Conservation (phyloP, 2,329 filamentous ascomycete genomes). For the Rhytidhysteron rufulum region DNA sequence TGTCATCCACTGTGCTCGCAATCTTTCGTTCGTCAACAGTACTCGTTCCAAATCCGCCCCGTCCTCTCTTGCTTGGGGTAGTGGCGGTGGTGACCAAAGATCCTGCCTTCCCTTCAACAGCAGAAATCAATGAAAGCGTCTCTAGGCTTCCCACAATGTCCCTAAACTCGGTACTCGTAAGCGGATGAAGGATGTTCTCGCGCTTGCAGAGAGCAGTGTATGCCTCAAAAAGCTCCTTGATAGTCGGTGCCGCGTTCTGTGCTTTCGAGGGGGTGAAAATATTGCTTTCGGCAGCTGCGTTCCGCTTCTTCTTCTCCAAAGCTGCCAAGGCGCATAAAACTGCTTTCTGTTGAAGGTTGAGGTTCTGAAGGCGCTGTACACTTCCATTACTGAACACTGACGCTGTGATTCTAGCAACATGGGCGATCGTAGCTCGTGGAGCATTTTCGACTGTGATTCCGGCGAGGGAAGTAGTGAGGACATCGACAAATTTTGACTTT, state of each 20-base stretch:
- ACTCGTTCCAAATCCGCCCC: constrained; percentile 45
- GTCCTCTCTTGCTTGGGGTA: constrained; percentile 68
- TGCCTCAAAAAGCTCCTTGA: constrained; percentile 78
- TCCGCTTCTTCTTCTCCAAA: constrained; percentile 71
- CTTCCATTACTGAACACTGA: constrained; percentile 88
- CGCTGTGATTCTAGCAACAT: constrained; percentile 87
- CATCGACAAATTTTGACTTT: constrained; percentile 27
- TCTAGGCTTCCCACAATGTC: constrained; percentile 89
- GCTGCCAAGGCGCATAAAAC: constrained; percentile 84
- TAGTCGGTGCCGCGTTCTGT: constrained; percentile 64
- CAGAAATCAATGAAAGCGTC: constrained; percentile 73
- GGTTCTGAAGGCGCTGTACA: constrained; percentile 73
- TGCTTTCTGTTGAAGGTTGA: constrained; percentile 96
- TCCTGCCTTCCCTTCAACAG: constrained; percentile 67
- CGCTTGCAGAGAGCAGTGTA: constrained; percentile 80
- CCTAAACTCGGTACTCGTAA: constrained; percentile 88
- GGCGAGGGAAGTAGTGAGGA: constrained; percentile 47
- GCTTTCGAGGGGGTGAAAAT: constrained; percentile 41
- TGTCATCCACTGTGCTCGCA: constrained; percentile 74
- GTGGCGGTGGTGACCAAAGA: constrained; percentile 58
- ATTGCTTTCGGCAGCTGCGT: constrained; percentile 25
- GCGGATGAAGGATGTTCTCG: constrained; percentile 83
- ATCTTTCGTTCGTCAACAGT: constrained; percentile 70
- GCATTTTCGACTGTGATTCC: constrained; percentile 71
- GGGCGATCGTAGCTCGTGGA: constrained; percentile 81